Evolutionary conservation across 225 moss, liverwort and hornwort species (phyloP), one percentile per base, ranked within the genome.

Genomic region (Thuidium tamariscinum): DNA sequence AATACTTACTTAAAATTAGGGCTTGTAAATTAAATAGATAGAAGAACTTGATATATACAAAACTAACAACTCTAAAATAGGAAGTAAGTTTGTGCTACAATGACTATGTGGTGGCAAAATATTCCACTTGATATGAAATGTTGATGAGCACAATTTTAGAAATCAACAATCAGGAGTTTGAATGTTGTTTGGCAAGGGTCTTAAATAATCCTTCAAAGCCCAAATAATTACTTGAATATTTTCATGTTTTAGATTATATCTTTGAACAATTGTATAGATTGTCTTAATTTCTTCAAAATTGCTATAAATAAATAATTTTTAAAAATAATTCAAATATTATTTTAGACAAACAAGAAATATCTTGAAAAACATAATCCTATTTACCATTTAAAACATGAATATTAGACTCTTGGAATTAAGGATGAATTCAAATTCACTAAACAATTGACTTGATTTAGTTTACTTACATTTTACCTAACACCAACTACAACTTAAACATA

Each of bases 381-480:
- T 14, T 69, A 26, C 16, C 27, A 70, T 19, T 11, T 18, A 30
- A 0, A 73, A 19, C 1, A 32, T 11, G 6, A 48, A 26, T 4
- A 30, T 30, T 7, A 46, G 7, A 0, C 7, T 48, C 11, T 18
- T 11, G 2, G 7, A 0, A 73, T 30, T 49, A 13, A 34, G 0
- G 4, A n/a, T n/a, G n/a, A n/a, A n/a, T n/a, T n/a, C n/a, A n/a
- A n/a, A 2, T 32, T 7, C 1, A 34, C 4, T 2, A 46, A n/a
- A n/a, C n/a, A n/a, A 0, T 9, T 0, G 9, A 27, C 1, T 69
- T 27, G 27, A 10, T 27, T 72, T 2, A 17, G 0, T 8, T 0
- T 72, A 1, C 29, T 71, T 16, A 0, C 17, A 44, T 2, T 44
- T 51, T 4, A 49, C 4, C 1, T 8, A 22, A 34, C 8, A 51